phyloP scores from a whole-genome alignment of 2,329 filamentous ascomycete species.

The Blumeria graminis region DNA sequence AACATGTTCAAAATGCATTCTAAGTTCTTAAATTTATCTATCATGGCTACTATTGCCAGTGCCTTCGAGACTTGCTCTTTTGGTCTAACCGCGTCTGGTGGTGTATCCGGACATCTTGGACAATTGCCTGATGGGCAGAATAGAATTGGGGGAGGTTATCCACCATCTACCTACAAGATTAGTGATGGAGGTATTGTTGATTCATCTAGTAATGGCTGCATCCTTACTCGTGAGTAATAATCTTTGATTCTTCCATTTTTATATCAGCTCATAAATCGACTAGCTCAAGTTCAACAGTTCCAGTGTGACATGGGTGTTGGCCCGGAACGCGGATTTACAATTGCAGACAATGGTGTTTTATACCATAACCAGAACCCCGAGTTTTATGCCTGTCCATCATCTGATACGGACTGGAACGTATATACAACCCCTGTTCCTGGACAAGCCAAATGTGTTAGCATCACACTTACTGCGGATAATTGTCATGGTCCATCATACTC shows the following conservation, averaged over 20 bases:
- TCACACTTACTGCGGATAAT: constrained; percentile 21
- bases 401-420: constrained; percentile 29
- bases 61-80: constrained; percentile 22
- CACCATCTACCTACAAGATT: constrained; percentile 28
- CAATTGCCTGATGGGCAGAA: constrained; percentile 38
- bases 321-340: constrained; percentile 29
- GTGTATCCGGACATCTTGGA: constrained; percentile 27
- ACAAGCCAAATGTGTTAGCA: constrained; percentile 24
- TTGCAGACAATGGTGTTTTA: constrained; percentile 27
- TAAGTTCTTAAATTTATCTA: background rate
- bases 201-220: constrained; percentile 31
- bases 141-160: constrained; percentile 25
- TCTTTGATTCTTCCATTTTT: background rate
- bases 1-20: background rate
- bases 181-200: constrained; percentile 31
- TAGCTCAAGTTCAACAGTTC: constrained; percentile 7
- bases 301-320: constrained; percentile 25
- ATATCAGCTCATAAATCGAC: background rate
- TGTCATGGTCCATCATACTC: constrained; percentile 10
- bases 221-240: constrained; percentile 27
- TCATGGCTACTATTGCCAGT: background rate
- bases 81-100: constrained; percentile 24
- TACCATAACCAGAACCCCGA: constrained; percentile 22
- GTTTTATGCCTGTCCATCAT: constrained; percentile 36
- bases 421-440: constrained; percentile 21